Evolutionary conservation across 2,329 filamentous ascomycete species (phyloP).

Genomic region (Pseudopyrenochaeta lycopersici): DNA sequence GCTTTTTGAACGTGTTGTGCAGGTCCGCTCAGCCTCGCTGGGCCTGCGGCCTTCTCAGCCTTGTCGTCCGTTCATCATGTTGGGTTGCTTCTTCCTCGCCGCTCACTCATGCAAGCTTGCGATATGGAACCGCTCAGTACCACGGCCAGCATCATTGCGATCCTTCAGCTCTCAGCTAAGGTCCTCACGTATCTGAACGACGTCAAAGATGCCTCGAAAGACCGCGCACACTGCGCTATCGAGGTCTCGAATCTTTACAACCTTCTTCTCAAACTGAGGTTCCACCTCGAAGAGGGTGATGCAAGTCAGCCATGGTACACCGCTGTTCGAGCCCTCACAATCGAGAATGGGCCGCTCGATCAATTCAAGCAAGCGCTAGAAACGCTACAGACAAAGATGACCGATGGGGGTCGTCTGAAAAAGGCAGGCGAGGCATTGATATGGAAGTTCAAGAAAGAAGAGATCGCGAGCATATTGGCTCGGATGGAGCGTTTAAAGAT

Average conservation of each 20-base stretch:
- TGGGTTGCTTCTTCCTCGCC: no score
- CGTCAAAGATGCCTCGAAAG: constrained; percentile 35
- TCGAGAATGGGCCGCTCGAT: constrained; percentile 32
- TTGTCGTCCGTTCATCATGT: no score
- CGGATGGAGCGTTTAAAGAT: constrained; percentile 29
- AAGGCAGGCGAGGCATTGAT: constrained; percentile 9
- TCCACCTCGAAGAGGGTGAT: constrained; percentile 24
- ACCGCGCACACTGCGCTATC: constrained; percentile 21
- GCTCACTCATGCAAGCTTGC: no score
- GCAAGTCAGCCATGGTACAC: constrained; percentile 26
- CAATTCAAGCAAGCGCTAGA: constrained; percentile 35
- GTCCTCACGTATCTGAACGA: constrained; percentile 29
- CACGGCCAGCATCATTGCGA: constrained; percentile 26
- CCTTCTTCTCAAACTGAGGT: constrained; percentile 28
- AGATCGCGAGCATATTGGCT: constrained; percentile 23
- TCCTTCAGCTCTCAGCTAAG: constrained; percentile 30
- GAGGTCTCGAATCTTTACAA: constrained; percentile 28
- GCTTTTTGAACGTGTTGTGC: no score
- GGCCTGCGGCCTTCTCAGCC: no score
- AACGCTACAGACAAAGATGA: constrained; percentile 18
- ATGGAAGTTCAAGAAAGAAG: constrained; percentile 25
- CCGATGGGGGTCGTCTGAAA: constrained; percentile 16
- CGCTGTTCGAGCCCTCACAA: constrained; percentile 21
- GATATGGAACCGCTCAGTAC: constrained; percentile 37
- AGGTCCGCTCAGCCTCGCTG: no score